Percentiles rank a stretch among this genome's conserved stretches.
Conservation (phyloP, 192 early-diverging fungal species). For the Coemansia sp. region DNA sequence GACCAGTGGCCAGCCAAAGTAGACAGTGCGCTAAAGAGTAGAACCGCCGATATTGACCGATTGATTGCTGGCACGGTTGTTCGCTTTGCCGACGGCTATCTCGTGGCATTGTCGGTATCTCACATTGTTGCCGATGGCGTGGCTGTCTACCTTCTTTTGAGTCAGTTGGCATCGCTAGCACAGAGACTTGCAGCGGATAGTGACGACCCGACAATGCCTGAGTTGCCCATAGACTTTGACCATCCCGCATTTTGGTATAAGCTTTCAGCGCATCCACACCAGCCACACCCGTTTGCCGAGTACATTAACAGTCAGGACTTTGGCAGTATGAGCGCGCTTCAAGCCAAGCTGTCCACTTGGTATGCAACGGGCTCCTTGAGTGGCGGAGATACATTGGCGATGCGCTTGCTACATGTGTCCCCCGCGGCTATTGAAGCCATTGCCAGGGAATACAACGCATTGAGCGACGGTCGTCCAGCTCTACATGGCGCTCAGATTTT, state of each 20-base stretch:
- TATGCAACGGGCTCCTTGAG: background rate
- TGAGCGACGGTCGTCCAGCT: background rate
- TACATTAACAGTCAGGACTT: background rate
- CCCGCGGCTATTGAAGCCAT: background rate
- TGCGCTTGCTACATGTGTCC: background rate
- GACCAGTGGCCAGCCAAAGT: background rate
- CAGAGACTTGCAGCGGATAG: background rate
- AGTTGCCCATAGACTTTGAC: conserved; percentile 4
- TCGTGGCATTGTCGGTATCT: background rate
- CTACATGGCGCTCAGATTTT: background rate
- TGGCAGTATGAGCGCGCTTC: background rate
- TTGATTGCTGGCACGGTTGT: background rate
- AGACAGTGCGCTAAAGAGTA: background rate
- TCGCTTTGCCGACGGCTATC: background rate
- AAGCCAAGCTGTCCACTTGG: background rate
- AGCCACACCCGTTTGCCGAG: background rate
- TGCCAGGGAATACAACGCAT: background rate
- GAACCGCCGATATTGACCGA: background rate
- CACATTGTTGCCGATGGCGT: conserved; percentile 2
- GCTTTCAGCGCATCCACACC: background rate
- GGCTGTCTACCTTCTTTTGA: background rate
- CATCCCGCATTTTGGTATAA: background rate
- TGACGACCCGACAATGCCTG: background rate
- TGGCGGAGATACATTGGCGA: background rate
- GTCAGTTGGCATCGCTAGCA: background rate